Evolutionary conservation across 1,139 yeast genomes (phyloP).

Genomic region (Yamadazyma membranifaciens): DNA sequence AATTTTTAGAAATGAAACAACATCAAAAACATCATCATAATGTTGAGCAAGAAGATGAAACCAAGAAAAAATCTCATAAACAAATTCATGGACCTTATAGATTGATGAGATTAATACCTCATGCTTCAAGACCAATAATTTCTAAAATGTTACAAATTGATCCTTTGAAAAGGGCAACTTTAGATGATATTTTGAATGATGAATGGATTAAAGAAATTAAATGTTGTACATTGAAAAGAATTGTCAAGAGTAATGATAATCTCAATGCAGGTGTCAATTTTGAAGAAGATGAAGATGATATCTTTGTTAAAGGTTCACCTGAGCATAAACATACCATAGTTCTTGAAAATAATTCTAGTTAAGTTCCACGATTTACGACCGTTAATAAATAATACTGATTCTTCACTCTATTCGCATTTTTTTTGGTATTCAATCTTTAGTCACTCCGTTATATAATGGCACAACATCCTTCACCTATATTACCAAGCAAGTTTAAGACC

Average conservation of each 20-base stretch:
- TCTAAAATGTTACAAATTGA: slow-evolving; percentile 71
- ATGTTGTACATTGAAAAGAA: slow-evolving; percentile 39
- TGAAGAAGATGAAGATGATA: slow-evolving; percentile 42
- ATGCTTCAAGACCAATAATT: slow-evolving; percentile 77
- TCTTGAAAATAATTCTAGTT: slow-evolving; percentile 17
- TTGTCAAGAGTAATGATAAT: slow-evolving; percentile 23
- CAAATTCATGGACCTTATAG: slow-evolving; percentile 82
- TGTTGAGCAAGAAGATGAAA: slow-evolving; percentile 15
- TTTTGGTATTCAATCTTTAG: no score
- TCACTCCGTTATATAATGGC: slow-evolving; percentile 11
- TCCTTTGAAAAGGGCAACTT: slow-evolving; percentile 64
- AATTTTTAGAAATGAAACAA: slow-evolving; percentile 23
- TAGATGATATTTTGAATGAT: slow-evolving; percentile 66
- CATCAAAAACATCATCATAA: slow-evolving; percentile 10
- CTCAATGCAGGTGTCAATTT: slow-evolving; percentile 23
- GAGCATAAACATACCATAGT: slow-evolving; percentile 44
- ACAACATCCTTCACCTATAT: slow-evolving; percentile 30
- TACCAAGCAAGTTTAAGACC: slow-evolving; percentile 57
- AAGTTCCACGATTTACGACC: slow-evolving; percentile 9
- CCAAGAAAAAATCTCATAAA: slow-evolving; percentile 36
- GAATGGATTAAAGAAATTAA: slow-evolving; percentile 68
- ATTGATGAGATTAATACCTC: slow-evolving; percentile 80
- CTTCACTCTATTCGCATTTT: not conserved
- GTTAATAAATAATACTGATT: slow-evolving; percentile 1
- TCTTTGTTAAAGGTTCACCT: slow-evolving; percentile 38